Evolutionary conservation across 345 rosid species (phyloP).

Genomic region (Ceriops zippeliana): DNA sequence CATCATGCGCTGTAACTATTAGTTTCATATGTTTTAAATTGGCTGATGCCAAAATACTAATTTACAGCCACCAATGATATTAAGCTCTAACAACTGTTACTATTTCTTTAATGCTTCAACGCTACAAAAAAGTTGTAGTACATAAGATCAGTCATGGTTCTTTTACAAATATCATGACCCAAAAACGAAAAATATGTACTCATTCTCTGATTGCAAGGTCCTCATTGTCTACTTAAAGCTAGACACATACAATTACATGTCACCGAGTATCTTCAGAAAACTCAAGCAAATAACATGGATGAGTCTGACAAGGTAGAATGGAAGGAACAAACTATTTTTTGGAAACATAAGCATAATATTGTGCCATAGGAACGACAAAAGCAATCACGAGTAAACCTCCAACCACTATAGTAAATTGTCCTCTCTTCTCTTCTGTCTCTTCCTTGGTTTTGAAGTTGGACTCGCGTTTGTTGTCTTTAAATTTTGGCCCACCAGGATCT

Average conservation of each 20-base stretch:
- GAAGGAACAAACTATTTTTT: conserved; percentile 42
- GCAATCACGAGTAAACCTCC: conserved; percentile 91
- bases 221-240: conserved; percentile 29
- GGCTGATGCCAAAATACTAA: conserved; percentile 8
- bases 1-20: conserved; percentile 12
- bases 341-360: conserved; percentile 89
- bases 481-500: conserved; percentile 78
- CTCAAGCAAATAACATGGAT: conserved; percentile 15
- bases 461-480: conserved; percentile 74
- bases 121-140: not conserved
- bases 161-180: not conserved
- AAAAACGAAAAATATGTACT: conserved; percentile 13
- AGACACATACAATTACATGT: conserved; percentile 28
- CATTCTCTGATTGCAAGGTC: conserved; percentile 16
- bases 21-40: conserved; percentile 10
- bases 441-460: conserved; percentile 83
- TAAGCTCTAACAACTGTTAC: conserved; percentile 9
- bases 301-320: conserved; percentile 5
- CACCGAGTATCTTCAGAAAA: conserved; percentile 7
- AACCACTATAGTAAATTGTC: conserved; percentile 92
- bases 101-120: conserved; percentile 4
- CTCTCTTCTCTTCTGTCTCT: conserved; percentile 95
- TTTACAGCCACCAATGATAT: conserved; percentile 10
- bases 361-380: conserved; percentile 96
- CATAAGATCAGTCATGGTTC: conserved; percentile 6